Evolutionary conservation across 768 basidiomycete genomes (phyloP).

Genomic region (Trametes punicea): DNA sequence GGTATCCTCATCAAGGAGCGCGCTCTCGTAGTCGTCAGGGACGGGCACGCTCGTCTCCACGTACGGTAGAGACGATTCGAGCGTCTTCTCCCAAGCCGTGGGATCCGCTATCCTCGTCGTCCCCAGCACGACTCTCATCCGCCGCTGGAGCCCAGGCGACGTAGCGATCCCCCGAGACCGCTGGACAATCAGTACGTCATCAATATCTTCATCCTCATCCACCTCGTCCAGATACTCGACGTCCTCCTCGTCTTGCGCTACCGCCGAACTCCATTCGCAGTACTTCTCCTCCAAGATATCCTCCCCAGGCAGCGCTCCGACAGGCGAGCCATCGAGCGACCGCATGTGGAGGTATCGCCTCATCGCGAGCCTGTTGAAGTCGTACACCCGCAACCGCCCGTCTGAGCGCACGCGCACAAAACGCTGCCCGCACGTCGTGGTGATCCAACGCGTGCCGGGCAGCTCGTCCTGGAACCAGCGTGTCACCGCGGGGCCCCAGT

Average conservation of each 20-base stretch:
- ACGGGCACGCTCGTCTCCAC: constrained; percentile 19
- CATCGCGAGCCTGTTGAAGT: constrained; percentile 25
- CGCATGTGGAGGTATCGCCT: constrained; percentile 3
- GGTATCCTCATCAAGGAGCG: constrained; percentile 30
- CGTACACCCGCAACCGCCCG: constrained; percentile 18
- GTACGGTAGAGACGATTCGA: constrained; percentile 26
- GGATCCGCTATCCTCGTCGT: constrained; percentile 6
- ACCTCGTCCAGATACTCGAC: neutral
- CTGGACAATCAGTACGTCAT: neutral
- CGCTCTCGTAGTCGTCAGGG: constrained; percentile 23
- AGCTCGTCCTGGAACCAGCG: constrained; percentile 28
- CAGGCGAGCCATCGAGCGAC: neutral
- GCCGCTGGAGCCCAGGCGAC: neutral
- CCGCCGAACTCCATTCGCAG: neutral
- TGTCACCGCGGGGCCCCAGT: constrained; percentile 25
- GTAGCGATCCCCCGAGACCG: neutral
- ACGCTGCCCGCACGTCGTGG: constrained; percentile 32
- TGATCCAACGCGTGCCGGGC: constrained; percentile 29
- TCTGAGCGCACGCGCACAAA: constrained; percentile 19
- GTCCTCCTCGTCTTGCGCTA: neutral
- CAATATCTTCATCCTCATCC: neutral
- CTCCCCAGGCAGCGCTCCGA: constrained; percentile 3
- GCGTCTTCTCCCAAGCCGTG: constrained; percentile 18
- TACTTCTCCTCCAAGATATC: constrained; percentile 4
- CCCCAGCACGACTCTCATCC: constrained; percentile 9